Evolutionary conservation across 208 protist genomes (phyloP).

Genomic region (Trypanosoma vivax): DNA sequence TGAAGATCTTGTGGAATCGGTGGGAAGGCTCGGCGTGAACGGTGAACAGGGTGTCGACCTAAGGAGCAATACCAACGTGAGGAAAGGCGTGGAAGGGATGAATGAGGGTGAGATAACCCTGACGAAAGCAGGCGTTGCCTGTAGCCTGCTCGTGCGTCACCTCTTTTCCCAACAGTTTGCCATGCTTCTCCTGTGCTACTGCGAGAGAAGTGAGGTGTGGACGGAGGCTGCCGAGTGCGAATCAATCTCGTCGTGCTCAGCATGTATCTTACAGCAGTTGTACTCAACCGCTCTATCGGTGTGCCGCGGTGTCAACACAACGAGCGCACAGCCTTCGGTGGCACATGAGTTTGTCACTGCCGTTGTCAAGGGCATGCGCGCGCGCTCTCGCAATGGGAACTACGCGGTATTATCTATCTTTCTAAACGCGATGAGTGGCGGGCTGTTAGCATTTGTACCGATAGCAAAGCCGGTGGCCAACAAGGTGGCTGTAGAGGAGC

Average conservation of each 20-base stretch:
- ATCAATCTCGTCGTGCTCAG: neutral
- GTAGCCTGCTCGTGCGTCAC: conserved; percentile 4
- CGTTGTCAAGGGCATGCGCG: conserved; percentile 7
- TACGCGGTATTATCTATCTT: conserved; percentile 12
- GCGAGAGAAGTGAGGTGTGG: neutral
- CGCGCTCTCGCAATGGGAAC: neutral
- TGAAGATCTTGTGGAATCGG: neutral
- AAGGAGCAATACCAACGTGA: conserved; percentile 3
- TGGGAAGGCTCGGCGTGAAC: neutral
- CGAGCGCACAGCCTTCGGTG: neutral
- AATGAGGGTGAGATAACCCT: neutral
- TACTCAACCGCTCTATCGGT: conserved; percentile 12
- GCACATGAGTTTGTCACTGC: conserved; percentile 8
- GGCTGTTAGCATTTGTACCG: neutral
- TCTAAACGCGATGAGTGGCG: conserved; percentile 7
- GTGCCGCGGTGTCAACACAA: neutral
- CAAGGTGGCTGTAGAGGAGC: neutral
- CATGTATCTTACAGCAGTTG: conserved; percentile 6
- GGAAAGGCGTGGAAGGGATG: neutral
- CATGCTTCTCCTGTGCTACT: conserved; percentile 3
- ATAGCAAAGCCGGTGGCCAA: neutral
- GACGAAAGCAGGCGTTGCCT: conserved; percentile 1
- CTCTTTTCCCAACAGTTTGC: conserved; percentile 20
- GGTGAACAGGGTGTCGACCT: neutral
- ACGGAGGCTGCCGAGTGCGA: neutral